Evolutionary conservation across 352 stramenopile genomes (phyloP), one percentile per base, ranked within the genome.

Genomic region (Paralagenidium karlingii): DNA sequence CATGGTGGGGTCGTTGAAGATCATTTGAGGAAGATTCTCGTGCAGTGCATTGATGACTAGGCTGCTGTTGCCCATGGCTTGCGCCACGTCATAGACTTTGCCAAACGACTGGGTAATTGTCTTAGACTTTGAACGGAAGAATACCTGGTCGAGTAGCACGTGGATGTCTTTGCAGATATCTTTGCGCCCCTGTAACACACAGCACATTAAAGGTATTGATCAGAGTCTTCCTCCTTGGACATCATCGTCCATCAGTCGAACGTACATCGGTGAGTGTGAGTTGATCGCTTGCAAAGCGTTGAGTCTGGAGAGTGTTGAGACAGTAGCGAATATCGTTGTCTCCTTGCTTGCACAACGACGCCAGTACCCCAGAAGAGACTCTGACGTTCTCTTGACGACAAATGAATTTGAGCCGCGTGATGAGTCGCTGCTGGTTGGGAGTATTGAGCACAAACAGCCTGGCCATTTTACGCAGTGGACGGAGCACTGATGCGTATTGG

Each of bases 251-350:
- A 71, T 12, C 61, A 41, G 33, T 77, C 33, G 26, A 68, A 60
- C 1, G 67, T 28, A 40, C 68, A n/a, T n/a, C n/a, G n/a, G n/a
- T n/a, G n/a, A n/a, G 58, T 7, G 43, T 21, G 13, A 40, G 21
- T 18, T 70, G 43, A 44, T 81, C 66, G 46, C 76, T 82, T 11
- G 63, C 79, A 5, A 29, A 12, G 19, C 58, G 53, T 38, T 96
- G 85, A 55, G 98, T 97, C 61, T 99, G 94, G 3, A 99, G 65
- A 3, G 85, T 94, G 51, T 98, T 97, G 9, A 99, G 63, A 40
- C 88, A 98, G 37, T 92, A 95, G 39, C 95, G 84, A 16, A 98
- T 91, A 55, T 98, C 94, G 45, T 86, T 89, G 37, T 68, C 79
- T 51, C 57, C 76, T 53, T 44, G 79, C 50, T 43, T 51, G 43